A percentile compares a stretch with the other conserved stretches of the same genome.
Evolutionary conservation across 257 asterid species (phyloP).

Genomic region (Solanum chmielewskii): DNA sequence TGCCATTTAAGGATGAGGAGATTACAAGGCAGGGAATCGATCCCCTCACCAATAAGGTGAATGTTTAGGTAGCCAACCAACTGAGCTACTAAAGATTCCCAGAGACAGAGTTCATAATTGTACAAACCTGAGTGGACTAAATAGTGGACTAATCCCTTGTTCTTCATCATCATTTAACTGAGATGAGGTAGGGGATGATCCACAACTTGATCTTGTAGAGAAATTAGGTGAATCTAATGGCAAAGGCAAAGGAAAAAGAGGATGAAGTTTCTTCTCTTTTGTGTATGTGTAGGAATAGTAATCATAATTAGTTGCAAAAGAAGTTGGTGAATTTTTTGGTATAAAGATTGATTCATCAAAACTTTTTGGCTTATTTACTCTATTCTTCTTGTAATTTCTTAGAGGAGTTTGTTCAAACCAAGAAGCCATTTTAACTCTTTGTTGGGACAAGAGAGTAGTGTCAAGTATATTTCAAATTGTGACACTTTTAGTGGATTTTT

Average conservation of each 20-base stretch:
- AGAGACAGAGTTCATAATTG: not conserved
- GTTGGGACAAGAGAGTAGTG: not conserved
- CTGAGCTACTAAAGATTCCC: not conserved
- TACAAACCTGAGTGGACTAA: slow-evolving; percentile 1
- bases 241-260: slow-evolving; percentile 5
- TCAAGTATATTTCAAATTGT: not conserved
- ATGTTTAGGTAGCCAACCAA: not conserved
- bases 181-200: not conserved
- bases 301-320: not conserved
- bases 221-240: slow-evolving; percentile 5
- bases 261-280: not conserved
- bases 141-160: not conserved
- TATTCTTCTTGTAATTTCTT: not conserved
- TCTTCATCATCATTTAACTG: not conserved
- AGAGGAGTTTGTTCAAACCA: not conserved
- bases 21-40: not conserved
- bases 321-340: not conserved
- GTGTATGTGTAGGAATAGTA: not conserved
- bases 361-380: not conserved
- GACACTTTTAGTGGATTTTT: not conserved
- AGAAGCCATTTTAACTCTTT: not conserved
- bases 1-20: no score
- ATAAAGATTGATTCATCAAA: not conserved
- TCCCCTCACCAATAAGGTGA: no score
- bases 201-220: not conserved